Evolutionary conservation across 2,329 filamentous ascomycete species (phyloP), one percentile per base, ranked within the genome.

Genomic region (Talaromyces atroroseus): DNA sequence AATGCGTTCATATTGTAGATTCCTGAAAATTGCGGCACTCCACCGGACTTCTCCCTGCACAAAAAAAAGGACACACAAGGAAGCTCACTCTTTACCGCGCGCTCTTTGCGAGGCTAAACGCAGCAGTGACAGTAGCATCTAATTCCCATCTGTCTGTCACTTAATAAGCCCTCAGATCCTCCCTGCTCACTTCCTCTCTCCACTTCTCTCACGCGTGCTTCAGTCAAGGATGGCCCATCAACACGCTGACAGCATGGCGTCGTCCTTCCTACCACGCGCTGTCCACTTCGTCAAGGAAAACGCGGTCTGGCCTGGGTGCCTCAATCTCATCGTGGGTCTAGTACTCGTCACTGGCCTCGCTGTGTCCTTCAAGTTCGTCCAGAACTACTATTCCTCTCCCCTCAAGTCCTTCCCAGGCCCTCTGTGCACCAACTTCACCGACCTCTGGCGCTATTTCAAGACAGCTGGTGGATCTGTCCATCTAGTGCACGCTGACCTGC

Each of bases 381-480:
- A 59, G 52, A 62, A 57, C 47, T 63, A 62, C 46, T 23, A 60
- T 24, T 49, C 42, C 8, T 64, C 62, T 14, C 58, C 61, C 2
- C 49, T 64, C 18, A 63, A 61, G 54, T 60, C 58, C 5, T 90
- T 90, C 62, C 89, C 89, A 0, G 89, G 88, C 0, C 88, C 85
- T 0, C 76, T 84, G 57, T 65, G 88, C 24, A 88, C 88, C 23
- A 84, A 74, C 3, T 78, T 82, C 59, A 88, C 86, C 20, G 83
- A 92, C 66, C 84, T 83, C 79, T 92, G 88, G 88, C 79, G 89
- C 23, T 82, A 90, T 60, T 80, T 80, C 66, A 86, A 90, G 63
- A 87, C 89, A 1, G 83, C 79, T 58, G 77, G 79, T 10, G 80
- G 82, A 49, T 77, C 82, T 45, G 81, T 87, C 11, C 86, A 92